Base-by-base conservation (phyloP, 2,329 filamentous ascomycete species). In the Drechslerella coelobrocha region DNA sequence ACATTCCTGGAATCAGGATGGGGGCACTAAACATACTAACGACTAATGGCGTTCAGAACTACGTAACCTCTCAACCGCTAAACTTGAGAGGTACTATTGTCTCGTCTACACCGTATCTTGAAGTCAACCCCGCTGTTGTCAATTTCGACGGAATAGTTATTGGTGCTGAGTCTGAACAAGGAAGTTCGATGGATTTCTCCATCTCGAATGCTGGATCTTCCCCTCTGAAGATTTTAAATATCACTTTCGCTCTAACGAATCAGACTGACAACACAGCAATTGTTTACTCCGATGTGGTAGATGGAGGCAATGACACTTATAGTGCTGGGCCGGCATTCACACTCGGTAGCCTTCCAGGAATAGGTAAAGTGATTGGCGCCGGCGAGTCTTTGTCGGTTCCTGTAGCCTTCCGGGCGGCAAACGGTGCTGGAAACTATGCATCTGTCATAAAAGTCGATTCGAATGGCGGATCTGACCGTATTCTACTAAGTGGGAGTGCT, bases 131-230 rank as follows among this genome's bases (percentile, higher is more conserved):
- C 0, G 75, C 74, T 1, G 78, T 78, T 14, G 77, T 80, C 21
- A 78, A 80, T 51, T 80, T 81, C 61, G 80, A 80, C 4, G 78
- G 78, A 12, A 72, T 81, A 17, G 78, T 81, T 9, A 73, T 81
- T 3, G 77, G 77, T 2, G 76, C 76, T 10, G 75, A 75, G 9
- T 75, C 76, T 0, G 65, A 73, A 6, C 73, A 74, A 1, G 76
- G 76, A 4, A 74, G 77, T 5, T 74, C 77, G 14, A 76, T 75
- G 9, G 74, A 78, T 7, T 75, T 79, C 29, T 77, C 78, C 5
- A 72, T 81, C 23, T 75, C 77, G 41, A 82, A 82, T 61, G 69
- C 78, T 31, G 80, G 80, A 9, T 77, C 78, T 14, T 73, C 76
- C 29, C 72, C 75, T 21, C 66, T 82, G 55, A 78, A 75, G 0